Evolutionary conservation across 1,284 basidiomycete genomes (phyloP).

Genomic region (Rhodotorula sp.): DNA sequence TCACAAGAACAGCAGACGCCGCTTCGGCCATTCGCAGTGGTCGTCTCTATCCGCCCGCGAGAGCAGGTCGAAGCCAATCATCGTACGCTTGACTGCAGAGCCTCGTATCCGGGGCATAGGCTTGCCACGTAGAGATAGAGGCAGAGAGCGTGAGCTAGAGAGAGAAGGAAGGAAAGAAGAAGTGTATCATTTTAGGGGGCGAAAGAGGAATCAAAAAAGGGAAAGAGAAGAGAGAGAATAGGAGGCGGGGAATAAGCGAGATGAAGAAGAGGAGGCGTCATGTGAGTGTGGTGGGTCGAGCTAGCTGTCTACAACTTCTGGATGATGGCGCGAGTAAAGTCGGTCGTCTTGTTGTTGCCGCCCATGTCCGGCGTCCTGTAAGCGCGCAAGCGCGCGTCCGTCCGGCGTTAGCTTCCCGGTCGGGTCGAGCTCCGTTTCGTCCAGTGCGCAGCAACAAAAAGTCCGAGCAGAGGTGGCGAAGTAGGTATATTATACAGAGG

Average conservation of each 20-base stretch:
- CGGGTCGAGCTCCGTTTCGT: no score
- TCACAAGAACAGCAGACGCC: no score
- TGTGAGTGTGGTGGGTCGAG: neutral
- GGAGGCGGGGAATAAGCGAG: neutral
- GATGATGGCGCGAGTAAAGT: slow-evolving; percentile 87
- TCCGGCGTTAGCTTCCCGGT: no score
- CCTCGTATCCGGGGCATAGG: no score
- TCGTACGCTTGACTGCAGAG: no score
- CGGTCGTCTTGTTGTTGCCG: slow-evolving; percentile 69
- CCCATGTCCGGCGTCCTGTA: slow-evolving; percentile 88
- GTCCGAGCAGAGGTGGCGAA: no score
- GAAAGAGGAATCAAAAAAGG: neutral
- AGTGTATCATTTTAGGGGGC: neutral
- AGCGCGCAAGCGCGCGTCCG: no score
- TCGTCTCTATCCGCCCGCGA: no score
- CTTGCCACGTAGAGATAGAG: no score
- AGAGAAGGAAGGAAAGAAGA: neutral
- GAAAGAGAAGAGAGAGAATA: neutral
- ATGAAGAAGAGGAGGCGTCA: neutral
- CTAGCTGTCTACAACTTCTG: slow-evolving; percentile 31
- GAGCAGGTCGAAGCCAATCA: no score
- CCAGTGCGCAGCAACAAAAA: neutral
- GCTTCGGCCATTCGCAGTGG: no score
- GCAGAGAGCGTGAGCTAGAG: no score
- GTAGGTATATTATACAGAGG: neutral